Evolutionary conservation across 2,329 filamentous ascomycete genomes (phyloP).

Genomic region (Aspergillus jensenii): DNA sequence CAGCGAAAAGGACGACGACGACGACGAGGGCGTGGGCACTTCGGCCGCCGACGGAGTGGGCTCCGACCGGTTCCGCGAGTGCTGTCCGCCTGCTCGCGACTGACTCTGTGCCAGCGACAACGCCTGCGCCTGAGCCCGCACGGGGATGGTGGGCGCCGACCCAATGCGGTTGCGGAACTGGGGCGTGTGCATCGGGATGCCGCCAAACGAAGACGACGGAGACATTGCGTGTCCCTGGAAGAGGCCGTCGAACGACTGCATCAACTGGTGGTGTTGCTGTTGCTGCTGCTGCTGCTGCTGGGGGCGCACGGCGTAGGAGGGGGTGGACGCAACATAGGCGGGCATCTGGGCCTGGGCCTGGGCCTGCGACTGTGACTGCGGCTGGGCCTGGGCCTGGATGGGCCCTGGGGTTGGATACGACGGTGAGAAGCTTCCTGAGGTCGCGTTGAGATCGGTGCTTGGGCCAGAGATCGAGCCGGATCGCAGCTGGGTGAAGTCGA

Average conservation of each 20-base stretch:
- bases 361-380: slow-evolving; percentile 7
- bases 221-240: slow-evolving; percentile 21
- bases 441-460: slow-evolving; percentile 26
- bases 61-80: slow-evolving; percentile 22
- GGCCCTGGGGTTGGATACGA: slow-evolving; percentile 23
- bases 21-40: not conserved
- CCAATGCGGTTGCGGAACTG: slow-evolving; percentile 35
- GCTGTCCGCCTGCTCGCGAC: not conserved
- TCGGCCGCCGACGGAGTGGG: not conserved
- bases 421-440: slow-evolving; percentile 23
- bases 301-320: slow-evolving; percentile 12
- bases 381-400: slow-evolving; percentile 14
- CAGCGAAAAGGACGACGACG: not conserved
- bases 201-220: slow-evolving; percentile 19
- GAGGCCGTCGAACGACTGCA: slow-evolving; percentile 25
- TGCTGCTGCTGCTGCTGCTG: not conserved
- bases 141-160: slow-evolving; percentile 33
- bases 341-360: slow-evolving; percentile 23
- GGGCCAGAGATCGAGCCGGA: slow-evolving; percentile 21
- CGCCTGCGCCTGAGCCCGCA: slow-evolving; percentile 18
- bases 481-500: slow-evolving; percentile 33
- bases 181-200: slow-evolving; percentile 18
- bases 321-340: slow-evolving; percentile 26
- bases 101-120: no score
- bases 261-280: slow-evolving; percentile 10